A percentile compares a stretch with the other conserved stretches of the same genome.
Evolutionary conservation across 208 protist species (phyloP).

Genomic region (Leishmania martiniquensis): DNA sequence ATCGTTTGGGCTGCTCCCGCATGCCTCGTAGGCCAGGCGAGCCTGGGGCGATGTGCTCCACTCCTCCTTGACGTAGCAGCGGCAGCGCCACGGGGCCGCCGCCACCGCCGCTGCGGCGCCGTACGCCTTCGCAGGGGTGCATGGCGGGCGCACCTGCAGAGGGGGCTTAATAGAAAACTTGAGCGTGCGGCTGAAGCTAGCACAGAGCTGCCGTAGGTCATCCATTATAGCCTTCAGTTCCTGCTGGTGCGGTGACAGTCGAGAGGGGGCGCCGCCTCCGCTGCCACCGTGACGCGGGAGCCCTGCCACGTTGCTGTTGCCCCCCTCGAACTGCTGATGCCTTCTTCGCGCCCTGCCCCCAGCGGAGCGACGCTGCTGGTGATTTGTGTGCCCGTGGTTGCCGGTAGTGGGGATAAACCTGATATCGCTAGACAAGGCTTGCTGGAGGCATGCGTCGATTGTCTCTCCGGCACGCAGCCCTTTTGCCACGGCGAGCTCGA

Average conservation of each 20-base stretch:
- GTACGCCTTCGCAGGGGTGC: neutral
- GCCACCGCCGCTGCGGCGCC: neutral
- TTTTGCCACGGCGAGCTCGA: constrained; percentile 77
- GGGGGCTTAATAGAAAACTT: constrained; percentile 88
- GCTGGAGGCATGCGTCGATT: constrained; percentile 62
- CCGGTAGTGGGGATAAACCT: constrained; percentile 54
- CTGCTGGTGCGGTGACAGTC: constrained; percentile 62
- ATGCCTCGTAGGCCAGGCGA: constrained; percentile 43
- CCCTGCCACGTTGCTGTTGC: neutral
- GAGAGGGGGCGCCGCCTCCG: neutral
- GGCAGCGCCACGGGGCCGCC: constrained; percentile 60
- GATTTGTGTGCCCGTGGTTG: constrained; percentile 1
- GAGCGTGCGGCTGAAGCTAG: constrained; percentile 70
- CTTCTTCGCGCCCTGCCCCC: constrained; percentile 3
- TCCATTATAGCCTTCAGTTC: constrained; percentile 77
- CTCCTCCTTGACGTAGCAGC: constrained; percentile 86
- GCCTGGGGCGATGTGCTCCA: constrained; percentile 65
- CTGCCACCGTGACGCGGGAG: neutral
- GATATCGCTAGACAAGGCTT: constrained; percentile 81
- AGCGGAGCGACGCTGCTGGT: constrained; percentile 6
- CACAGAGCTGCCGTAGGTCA: constrained; percentile 75
- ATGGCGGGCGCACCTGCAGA: neutral
- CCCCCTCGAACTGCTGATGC: constrained; percentile 19
- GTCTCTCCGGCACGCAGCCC: constrained; percentile 42
- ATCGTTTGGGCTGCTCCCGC: constrained; percentile 57